A percentile compares a stretch with the other conserved stretches of the same genome.
Conservation (phyloP, 768 basidiomycete species). For the Asterophora lycoperdoides region DNA sequence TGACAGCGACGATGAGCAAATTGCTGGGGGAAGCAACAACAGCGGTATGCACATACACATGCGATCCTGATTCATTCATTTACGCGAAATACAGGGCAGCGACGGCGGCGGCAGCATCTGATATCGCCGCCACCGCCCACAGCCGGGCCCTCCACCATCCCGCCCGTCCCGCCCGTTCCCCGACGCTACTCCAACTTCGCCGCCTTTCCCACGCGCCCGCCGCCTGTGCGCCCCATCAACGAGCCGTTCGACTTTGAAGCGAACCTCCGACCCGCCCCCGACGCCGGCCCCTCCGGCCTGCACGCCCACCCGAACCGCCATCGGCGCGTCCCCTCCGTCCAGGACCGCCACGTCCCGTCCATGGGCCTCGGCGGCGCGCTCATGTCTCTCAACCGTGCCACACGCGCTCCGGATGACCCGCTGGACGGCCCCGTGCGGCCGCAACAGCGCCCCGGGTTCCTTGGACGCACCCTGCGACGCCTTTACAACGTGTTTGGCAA, state of each 20-base stretch:
- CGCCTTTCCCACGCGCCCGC: constrained; percentile 30
- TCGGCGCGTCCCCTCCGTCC: constrained; percentile 22
- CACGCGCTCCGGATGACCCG: no score
- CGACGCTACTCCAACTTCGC: constrained; percentile 29
- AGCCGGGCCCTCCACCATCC: no score
- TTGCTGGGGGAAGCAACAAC: constrained; percentile 13
- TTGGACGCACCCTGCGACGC: constrained; percentile 11
- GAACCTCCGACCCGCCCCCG: constrained; percentile 15
- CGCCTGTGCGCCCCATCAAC: constrained; percentile 46
- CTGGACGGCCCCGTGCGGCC: no score
- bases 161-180: constrained; percentile 56
- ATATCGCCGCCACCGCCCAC: constrained; percentile 50
- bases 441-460: no score
- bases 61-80: no score
- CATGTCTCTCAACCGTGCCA: constrained; percentile 40
- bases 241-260: constrained; percentile 52
- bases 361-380: constrained; percentile 68
- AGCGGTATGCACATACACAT: no score
- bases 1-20: constrained; percentile 38
- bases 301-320: constrained; percentile 21
- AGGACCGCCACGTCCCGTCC: constrained; percentile 51
- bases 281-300: constrained; percentile 12
- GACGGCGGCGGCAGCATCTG: constrained; percentile 17
- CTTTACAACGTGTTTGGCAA: constrained; percentile 11
- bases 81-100: constrained; percentile 7